Percentiles rank a stretch among this genome's conserved stretches.
Conservation (phyloP, 2,329 filamentous ascomycete genomes). For the Claviceps africana region DNA sequence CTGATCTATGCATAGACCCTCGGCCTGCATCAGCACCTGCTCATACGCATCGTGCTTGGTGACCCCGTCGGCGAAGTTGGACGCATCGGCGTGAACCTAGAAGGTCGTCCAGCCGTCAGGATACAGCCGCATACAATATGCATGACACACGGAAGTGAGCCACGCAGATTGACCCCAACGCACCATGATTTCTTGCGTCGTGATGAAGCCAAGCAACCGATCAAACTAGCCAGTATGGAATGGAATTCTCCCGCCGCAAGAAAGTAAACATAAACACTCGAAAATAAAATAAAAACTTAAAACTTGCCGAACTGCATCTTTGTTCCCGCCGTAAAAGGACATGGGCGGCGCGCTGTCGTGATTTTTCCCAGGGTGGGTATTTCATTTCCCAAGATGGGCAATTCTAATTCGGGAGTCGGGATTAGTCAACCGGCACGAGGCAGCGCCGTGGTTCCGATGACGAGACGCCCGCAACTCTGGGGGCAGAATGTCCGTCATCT, state of each 20-base stretch:
- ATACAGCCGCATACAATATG: neutral
- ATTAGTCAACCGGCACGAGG: constrained; percentile 7
- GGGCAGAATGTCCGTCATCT: neutral
- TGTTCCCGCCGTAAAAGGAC: neutral
- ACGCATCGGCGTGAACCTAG: constrained; percentile 66
- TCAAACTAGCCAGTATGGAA: neutral
- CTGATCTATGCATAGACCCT: constrained; percentile 56
- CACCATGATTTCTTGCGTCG: neutral
- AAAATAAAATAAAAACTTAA: too few relatives aligned
- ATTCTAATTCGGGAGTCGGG: constrained; percentile 3
- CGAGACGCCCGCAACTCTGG: neutral
- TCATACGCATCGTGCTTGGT: constrained; percentile 60
- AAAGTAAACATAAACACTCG: too few relatives aligned
- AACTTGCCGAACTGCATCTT: neutral
- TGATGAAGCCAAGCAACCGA: neutral
- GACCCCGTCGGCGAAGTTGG: constrained; percentile 53
- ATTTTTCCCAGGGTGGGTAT: constrained; percentile 6
- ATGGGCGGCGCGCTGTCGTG: neutral
- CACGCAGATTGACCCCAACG: neutral
- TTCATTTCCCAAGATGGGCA: neutral
- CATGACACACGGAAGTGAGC: too few relatives aligned
- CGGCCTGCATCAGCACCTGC: constrained; percentile 58
- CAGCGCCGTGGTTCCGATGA: neutral
- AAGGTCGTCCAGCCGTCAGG: neutral
- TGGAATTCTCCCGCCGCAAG: too few relatives aligned